Evolutionary conservation across 306 rosid genomes (phyloP), one percentile per base, ranked within the genome.

Genomic region (Quercus engelmannii): DNA sequence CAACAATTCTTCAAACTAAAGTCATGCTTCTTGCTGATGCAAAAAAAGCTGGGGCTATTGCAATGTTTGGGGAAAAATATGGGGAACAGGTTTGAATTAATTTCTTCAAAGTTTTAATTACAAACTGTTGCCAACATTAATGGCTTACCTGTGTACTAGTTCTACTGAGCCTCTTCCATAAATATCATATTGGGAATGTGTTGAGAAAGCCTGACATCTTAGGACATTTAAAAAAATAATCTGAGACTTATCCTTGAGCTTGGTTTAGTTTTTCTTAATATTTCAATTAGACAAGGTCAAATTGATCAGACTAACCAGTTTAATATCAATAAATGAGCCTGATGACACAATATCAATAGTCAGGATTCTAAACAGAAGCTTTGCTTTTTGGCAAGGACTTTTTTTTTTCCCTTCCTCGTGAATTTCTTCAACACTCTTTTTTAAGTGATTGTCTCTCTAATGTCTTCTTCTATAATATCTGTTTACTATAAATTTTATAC

Each of bases 21-120:
- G 97, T 92, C 79, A 89, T 95, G 99, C 90, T 94, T 77, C 90
- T 95, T 77, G 82, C 58, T 79, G 94, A 92, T 49, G 99, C 98
- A 78, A 95, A 95, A 82, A 84, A 85, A 9, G 96, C 92, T 10
- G 99, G 99, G 71, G 99, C 98, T 77, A 91, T 91, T 79, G 96
- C 99, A 68, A 95, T 92, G 99, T 91, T 92, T 86, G 99, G 98
- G 35, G 99, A 95, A 85, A 95, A 90, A 83, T 92, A 95, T 69
- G 98, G 98, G 46, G 97, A 92, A 83, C 86, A 91, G 99, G 99
- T 95, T 75, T 77, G 81, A 76, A 75, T 84, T 63, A 71, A 73
- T 84, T 63, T 58, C 79, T 56, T 56, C 69, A 8, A 46, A 12
- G 65, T 63, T 77, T 33, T 23, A 21, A 28, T 19, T 46, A 13